Evolutionary conservation across 805 yeast species (phyloP).

Genomic region (Lipomyces yamadae): DNA sequence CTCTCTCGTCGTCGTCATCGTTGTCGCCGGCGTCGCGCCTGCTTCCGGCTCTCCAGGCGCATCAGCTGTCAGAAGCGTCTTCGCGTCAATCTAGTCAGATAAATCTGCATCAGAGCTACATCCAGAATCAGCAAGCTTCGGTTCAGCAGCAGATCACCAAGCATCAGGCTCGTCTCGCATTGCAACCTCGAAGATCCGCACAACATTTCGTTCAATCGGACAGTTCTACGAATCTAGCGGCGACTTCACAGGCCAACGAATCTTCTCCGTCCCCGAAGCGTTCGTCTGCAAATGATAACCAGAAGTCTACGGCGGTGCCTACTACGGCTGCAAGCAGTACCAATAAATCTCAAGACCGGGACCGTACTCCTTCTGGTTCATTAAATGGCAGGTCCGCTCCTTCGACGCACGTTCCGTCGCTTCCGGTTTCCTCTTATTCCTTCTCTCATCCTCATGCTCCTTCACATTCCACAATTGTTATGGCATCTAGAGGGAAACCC

Average conservation of each 20-base stretch:
- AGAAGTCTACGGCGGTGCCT: not conserved
- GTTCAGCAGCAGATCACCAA: slow-evolving; percentile 8
- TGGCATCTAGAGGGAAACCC: slow-evolving; percentile 61
- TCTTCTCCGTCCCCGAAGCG: not conserved
- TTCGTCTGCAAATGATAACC: not conserved
- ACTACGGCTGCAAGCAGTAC: slow-evolving; percentile 14
- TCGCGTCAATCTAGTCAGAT: slow-evolving; percentile 17
- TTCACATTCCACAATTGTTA: slow-evolving; percentile 49
- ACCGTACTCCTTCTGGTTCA: slow-evolving; percentile 7
- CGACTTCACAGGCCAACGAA: not conserved
- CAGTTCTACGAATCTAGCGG: not conserved
- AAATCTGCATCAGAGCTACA: slow-evolving; percentile 14
- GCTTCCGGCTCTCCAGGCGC: not conserved
- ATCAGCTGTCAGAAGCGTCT: not conserved
- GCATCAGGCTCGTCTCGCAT: slow-evolving; percentile 10
- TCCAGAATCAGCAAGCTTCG: slow-evolving; percentile 12
- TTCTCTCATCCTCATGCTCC: slow-evolving; percentile 34
- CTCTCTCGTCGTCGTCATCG: not conserved
- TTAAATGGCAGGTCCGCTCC: slow-evolving; percentile 11
- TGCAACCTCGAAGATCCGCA: slow-evolving; percentile 6
- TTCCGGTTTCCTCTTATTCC: slow-evolving; percentile 36
- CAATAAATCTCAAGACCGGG: slow-evolving; percentile 9
- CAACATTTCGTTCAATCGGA: slow-evolving; percentile 6
- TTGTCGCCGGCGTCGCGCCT: not conserved
- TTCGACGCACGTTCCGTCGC: slow-evolving; percentile 28